Percentiles rank a stretch among this genome's conserved stretches.
Conservation (phyloP, 1,284 basidiomycete genomes). For the Trametes versicolor region DNA sequence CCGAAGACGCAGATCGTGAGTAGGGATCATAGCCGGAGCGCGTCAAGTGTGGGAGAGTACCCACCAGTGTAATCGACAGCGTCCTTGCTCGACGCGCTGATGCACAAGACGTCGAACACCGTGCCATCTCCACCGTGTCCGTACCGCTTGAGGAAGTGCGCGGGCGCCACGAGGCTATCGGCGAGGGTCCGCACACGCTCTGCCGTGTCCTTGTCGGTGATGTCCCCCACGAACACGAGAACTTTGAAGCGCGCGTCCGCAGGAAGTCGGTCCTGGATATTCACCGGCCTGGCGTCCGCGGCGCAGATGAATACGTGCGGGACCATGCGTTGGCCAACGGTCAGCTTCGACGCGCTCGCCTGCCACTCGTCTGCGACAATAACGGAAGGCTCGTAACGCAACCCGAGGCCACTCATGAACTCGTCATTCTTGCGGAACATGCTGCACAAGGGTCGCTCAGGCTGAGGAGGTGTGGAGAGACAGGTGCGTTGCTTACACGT, state of each 20-base stretch:
- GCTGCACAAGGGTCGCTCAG: neutral
- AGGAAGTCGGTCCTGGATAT: conserved; percentile 76
- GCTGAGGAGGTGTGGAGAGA: neutral
- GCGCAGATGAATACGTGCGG: conserved; percentile 70
- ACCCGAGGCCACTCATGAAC: conserved; percentile 19
- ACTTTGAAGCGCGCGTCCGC: conserved; percentile 79
- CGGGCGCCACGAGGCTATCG: neutral
- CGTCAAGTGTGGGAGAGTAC: conserved; percentile 1
- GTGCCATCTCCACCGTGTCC: conserved; percentile 48
- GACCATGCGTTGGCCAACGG: conserved; percentile 66
- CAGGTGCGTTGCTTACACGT: conserved; percentile 55
- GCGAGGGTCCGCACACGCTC: conserved; percentile 47
- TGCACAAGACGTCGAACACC: conserved; percentile 56
- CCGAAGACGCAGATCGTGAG: neutral
- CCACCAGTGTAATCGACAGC: conserved; percentile 52
- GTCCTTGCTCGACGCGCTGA: conserved; percentile 59
- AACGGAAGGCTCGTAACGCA: conserved; percentile 57
- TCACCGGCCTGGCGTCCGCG: conserved; percentile 68
- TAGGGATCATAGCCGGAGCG: neutral
- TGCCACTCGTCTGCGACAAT: conserved; percentile 60
- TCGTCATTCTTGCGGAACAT: conserved; percentile 10
- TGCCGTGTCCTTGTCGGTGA: conserved; percentile 51
- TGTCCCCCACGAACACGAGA: conserved; percentile 73
- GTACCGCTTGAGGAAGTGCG: conserved; percentile 8
- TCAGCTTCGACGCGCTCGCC: conserved; percentile 54